Evolutionary conservation across 257 asterid genomes (phyloP).

Genomic region (Linaria vulgaris): DNA sequence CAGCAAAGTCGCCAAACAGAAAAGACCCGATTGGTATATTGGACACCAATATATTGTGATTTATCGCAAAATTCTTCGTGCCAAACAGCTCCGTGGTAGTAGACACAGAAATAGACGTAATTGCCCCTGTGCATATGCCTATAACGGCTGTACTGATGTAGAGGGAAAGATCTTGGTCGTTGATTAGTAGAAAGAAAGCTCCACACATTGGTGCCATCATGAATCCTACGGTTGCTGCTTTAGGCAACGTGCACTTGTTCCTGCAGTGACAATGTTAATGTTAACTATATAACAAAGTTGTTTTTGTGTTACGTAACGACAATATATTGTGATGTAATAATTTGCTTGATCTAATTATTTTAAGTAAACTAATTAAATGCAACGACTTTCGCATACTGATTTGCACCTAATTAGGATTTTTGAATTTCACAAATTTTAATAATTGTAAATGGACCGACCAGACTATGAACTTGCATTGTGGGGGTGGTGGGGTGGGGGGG

Average conservation of each 20-base stretch:
- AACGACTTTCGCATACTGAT: no score
- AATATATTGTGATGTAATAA: no score
- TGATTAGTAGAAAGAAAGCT: slow-evolving; percentile 57
- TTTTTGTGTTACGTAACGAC: no score
- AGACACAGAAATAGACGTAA: slow-evolving; percentile 60
- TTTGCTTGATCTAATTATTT: no score
- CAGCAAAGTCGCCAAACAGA: slow-evolving; percentile 65
- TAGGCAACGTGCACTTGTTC: slow-evolving; percentile 40
- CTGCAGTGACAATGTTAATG: slow-evolving; percentile 26
- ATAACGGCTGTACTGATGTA: slow-evolving; percentile 62
- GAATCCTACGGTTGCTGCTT: slow-evolving; percentile 57
- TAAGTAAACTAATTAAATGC: no score
- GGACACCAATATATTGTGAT: slow-evolving; percentile 66
- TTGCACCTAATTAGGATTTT: no score
- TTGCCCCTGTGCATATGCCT: slow-evolving; percentile 72
- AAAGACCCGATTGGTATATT: slow-evolving; percentile 74
- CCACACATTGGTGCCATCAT: slow-evolving; percentile 78
- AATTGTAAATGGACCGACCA: slow-evolving; percentile 5
- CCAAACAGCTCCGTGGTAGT: slow-evolving; percentile 74
- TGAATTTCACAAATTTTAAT: no score
- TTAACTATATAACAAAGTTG: neutral
- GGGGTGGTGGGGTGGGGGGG: no score
- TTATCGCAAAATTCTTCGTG: slow-evolving; percentile 53
- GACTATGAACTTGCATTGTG: no score
- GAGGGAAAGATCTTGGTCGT: slow-evolving; percentile 27